Percentiles rank a stretch among this genome's conserved stretches.
phyloP scores from a whole-genome alignment of 2,329 filamentous ascomycete genomes.

The Clonostachys chloroleuca region DNA sequence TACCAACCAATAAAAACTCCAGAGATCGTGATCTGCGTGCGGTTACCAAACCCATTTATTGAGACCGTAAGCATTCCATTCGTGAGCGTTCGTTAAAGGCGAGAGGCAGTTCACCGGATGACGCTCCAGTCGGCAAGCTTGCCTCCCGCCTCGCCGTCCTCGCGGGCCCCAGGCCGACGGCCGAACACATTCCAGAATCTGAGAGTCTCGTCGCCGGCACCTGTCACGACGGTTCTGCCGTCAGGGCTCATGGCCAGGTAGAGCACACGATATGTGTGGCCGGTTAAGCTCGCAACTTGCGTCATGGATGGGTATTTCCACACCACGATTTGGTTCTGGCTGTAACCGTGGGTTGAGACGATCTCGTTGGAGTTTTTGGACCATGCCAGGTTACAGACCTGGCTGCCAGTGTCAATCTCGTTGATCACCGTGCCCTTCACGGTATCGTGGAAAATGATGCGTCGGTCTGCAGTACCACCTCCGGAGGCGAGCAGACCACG shows the following conservation, averaged over 20 bases:
- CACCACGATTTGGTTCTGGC: constrained; percentile 96
- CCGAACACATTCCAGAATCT: constrained; percentile 97
- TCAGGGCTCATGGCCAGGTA: constrained; percentile 98
- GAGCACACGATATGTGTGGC: constrained; percentile 92
- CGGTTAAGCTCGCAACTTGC: constrained; percentile 90
- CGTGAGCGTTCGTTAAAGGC: background rate
- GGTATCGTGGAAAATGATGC: constrained; percentile 98
- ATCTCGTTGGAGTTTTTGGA: constrained; percentile 97
- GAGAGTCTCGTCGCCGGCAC: constrained; percentile 92
- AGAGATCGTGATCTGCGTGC: no score
- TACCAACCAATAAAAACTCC: no score
- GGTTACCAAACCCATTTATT: no score
- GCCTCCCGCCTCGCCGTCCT: constrained; percentile 59
- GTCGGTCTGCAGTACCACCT: constrained; percentile 89
- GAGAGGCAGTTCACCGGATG: constrained; percentile 53
- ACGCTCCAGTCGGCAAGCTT: constrained; percentile 76
- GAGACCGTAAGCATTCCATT: background rate
- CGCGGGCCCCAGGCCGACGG: constrained; percentile 67
- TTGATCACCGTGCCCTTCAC: constrained; percentile 74
- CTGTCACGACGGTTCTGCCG: constrained; percentile 88
- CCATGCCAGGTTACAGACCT: constrained; percentile 98
- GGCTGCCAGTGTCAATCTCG: constrained; percentile 92
- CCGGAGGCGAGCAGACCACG: constrained; percentile 91
- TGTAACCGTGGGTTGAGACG: constrained; percentile 94
- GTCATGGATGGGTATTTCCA: constrained; percentile 99